Conservation (phyloP, 2,329 filamentous ascomycete species). For the Graphiopsis chlorocephala region DNA sequence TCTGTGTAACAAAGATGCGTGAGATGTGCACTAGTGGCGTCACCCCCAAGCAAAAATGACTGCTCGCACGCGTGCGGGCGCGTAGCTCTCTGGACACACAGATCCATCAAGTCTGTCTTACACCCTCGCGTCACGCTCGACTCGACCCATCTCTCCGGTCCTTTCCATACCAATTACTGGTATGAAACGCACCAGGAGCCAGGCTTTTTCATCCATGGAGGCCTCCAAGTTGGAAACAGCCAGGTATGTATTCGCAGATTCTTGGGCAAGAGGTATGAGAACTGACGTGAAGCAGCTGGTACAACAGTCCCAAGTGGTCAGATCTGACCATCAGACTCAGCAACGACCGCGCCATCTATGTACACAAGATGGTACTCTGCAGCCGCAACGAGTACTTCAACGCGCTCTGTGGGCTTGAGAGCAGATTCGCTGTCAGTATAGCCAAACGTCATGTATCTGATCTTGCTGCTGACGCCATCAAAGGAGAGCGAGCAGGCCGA, state of each 20-base stretch:
- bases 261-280: not conserved
- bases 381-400: not conserved
- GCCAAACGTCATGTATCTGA: not conserved
- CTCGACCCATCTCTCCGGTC: not conserved
- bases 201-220: not conserved
- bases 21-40: not conserved
- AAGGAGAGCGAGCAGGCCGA: not conserved
- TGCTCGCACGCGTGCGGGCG: not conserved
- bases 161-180: not conserved
- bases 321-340: not conserved
- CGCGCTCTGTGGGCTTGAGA: not conserved
- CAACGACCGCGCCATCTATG: not conserved
- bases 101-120: not conserved
- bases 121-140: not conserved
- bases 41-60: not conserved
- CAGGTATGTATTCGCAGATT: not conserved
- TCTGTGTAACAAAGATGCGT: not conserved
- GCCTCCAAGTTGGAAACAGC: not conserved
- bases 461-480: not conserved
- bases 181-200: not conserved
- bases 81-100: not conserved
- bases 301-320: not conserved
- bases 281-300: not conserved
- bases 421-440: slow-evolving; percentile 3
- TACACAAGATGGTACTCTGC: slow-evolving; percentile 4